Evolutionary conservation across 129 eudicot genomes (phyloP).

Genomic region (Flaveria robusta): DNA sequence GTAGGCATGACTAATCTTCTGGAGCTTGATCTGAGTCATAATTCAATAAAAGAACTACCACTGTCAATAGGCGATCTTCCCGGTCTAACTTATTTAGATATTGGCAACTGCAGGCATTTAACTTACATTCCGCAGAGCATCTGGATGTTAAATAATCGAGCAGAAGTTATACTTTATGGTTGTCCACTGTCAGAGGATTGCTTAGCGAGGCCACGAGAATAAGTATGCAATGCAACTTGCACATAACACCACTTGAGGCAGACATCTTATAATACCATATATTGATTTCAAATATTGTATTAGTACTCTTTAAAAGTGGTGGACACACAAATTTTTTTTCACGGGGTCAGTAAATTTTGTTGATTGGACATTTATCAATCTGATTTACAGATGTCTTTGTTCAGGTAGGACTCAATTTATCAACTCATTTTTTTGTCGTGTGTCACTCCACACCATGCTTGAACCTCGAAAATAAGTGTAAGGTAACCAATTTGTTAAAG

Average conservation of each 20-base stretch:
- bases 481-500: too few relatives aligned
- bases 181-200: slow-evolving; percentile 12
- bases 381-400: too few relatives aligned
- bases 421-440: too few relatives aligned
- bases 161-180: slow-evolving; percentile 12
- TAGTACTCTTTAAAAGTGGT: neutral
- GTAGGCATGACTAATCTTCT: slow-evolving; percentile 18
- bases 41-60: slow-evolving; percentile 19
- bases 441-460: too few relatives aligned
- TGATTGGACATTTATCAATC: too few relatives aligned
- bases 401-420: too few relatives aligned
- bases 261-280: neutral
- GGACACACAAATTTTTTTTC: too few relatives aligned
- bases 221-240: neutral
- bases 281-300: neutral
- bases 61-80: slow-evolving; percentile 24
- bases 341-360: too few relatives aligned
- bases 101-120: slow-evolving; percentile 17
- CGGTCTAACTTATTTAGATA: slow-evolving; percentile 16
- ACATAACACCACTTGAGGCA: neutral
- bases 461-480: too few relatives aligned
- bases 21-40: slow-evolving; percentile 8
- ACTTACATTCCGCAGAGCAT: slow-evolving; percentile 22
- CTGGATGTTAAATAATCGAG: slow-evolving; percentile 3
- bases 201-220: neutral